phyloP scores from a whole-genome alignment of 345 rosid species.

The Stellera chamaejasme region DNA sequence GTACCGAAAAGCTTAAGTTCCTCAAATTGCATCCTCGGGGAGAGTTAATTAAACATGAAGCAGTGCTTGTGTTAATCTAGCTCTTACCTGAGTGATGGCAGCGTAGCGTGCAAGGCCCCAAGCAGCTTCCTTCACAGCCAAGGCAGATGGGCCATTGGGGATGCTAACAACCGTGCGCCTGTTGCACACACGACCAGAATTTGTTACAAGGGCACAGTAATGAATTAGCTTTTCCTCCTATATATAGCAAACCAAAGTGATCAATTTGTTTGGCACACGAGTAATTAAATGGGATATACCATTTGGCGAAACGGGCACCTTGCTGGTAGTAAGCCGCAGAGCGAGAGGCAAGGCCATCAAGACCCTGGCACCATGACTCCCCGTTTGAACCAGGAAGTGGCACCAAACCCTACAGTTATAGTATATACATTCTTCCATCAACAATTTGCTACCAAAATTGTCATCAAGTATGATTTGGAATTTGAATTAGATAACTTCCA shows the following conservation, averaged over 20 bases:
- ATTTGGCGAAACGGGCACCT: slow-evolving; percentile 99
- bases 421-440: slow-evolving; percentile 9
- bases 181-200: slow-evolving; percentile 12
- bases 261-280: too few species aligned
- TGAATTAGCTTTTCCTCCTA: background rate
- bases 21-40: background rate
- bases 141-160: slow-evolving; percentile 92
- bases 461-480: background rate
- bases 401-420: slow-evolving; percentile 94
- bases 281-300: too few species aligned
- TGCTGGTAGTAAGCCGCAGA: slow-evolving; percentile 97
- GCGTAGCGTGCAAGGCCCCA: slow-evolving; percentile 99
- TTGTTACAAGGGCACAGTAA: background rate
- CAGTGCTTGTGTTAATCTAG: too few species aligned
- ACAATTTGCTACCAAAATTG: background rate
- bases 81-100: slow-evolving; percentile 73
- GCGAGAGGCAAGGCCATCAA: slow-evolving; percentile 91
- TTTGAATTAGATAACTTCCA: background rate
- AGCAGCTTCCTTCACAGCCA: slow-evolving; percentile 97
- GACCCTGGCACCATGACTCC: slow-evolving; percentile 99
- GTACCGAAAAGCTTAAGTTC: slow-evolving; percentile 6
- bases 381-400: slow-evolving; percentile 85
- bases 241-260: too few species aligned
- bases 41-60: background rate
- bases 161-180: slow-evolving; percentile 99